A percentile compares a stretch with the other conserved stretches of the same genome.
Conservation (phyloP, 371 early-diverging fungal genomes). For the Conidiobolus incongruus region DNA sequence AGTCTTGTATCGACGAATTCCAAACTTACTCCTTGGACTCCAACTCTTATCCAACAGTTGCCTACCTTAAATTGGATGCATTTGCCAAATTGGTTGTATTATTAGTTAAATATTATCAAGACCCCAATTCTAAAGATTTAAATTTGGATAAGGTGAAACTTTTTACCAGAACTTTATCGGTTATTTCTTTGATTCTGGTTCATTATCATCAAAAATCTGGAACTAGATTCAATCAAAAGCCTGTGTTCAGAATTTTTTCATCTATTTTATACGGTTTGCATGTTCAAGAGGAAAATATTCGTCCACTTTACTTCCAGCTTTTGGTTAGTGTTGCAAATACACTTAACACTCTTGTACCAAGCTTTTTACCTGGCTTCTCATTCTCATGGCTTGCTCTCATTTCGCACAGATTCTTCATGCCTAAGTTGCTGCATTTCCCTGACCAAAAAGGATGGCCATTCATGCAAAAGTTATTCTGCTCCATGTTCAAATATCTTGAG, state of each 20-base stretch:
- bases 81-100: constrained; percentile 57
- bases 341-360: constrained; percentile 64
- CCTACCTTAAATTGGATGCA: constrained; percentile 63
- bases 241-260: constrained; percentile 75
- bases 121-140: constrained; percentile 16
- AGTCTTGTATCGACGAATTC: constrained; percentile 53
- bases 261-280: constrained; percentile 64
- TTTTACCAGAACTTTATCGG: constrained; percentile 55
- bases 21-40: constrained; percentile 28
- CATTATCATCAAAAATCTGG: constrained; percentile 62
- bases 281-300: constrained; percentile 36
- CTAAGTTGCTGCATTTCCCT: constrained; percentile 52
- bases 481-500: constrained; percentile 59
- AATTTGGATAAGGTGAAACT: constrained; percentile 25
- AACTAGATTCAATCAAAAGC: constrained; percentile 69
- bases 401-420: constrained; percentile 81
- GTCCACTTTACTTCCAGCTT: constrained; percentile 41
- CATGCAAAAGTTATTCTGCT: constrained; percentile 57
- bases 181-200: constrained; percentile 57
- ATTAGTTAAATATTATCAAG: constrained; percentile 28
- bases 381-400: constrained; percentile 93
- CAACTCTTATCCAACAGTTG: constrained; percentile 16
- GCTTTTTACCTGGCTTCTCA: constrained; percentile 80
- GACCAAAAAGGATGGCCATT: constrained; percentile 70
- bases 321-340: constrained; percentile 53